Percentiles rank a stretch among this genome's conserved stretches.
Evolutionary conservation across 441 rosid genomes (phyloP).

Genomic region (Arabidopsis hybrid): DNA sequence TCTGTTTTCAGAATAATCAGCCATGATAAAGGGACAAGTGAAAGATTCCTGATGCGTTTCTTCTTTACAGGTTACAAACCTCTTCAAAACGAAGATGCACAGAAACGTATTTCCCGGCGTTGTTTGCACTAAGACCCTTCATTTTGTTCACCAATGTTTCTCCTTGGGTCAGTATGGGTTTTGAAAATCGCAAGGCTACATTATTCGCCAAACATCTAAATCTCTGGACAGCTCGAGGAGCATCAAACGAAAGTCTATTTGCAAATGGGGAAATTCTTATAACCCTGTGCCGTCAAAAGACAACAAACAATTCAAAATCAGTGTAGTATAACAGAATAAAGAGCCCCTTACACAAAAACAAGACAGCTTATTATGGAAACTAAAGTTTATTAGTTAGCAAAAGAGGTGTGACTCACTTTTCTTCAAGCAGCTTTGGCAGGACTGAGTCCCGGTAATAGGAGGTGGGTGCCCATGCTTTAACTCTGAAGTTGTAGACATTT

Average conservation of each 20-base stretch:
- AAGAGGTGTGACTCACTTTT: constrained; percentile 72
- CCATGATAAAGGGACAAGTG: not conserved
- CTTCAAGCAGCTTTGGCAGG: constrained; percentile 93
- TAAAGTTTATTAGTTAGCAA: constrained; percentile 5
- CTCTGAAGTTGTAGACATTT: constrained; percentile 96
- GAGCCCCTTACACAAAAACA: not conserved
- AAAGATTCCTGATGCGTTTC: constrained; percentile 25
- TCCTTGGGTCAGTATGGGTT: constrained; percentile 79
- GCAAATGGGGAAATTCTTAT: constrained; percentile 99
- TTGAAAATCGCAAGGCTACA: constrained; percentile 84
- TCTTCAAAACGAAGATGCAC: constrained; percentile 99
- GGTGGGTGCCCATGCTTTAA: constrained; percentile 97
- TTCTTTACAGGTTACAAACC: constrained; percentile 57
- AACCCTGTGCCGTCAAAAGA: constrained; percentile 65
- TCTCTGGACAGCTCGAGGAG: constrained; percentile 90
- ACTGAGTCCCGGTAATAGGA: constrained; percentile 82
- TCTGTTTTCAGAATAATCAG: constrained; percentile 22
- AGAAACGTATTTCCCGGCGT: constrained; percentile 87
- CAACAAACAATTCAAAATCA: not conserved
- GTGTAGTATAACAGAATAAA: not conserved
- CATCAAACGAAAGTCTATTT: constrained; percentile 96
- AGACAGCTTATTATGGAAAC: constrained; percentile 1
- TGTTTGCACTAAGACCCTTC: constrained; percentile 83
- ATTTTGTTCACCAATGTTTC: constrained; percentile 85
- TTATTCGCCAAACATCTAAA: constrained; percentile 97